Evolutionary conservation across 192 early-diverging fungal genomes (phyloP), one percentile per base, ranked within the genome.

Genomic region (Phlyctochytrium bullatum): DNA sequence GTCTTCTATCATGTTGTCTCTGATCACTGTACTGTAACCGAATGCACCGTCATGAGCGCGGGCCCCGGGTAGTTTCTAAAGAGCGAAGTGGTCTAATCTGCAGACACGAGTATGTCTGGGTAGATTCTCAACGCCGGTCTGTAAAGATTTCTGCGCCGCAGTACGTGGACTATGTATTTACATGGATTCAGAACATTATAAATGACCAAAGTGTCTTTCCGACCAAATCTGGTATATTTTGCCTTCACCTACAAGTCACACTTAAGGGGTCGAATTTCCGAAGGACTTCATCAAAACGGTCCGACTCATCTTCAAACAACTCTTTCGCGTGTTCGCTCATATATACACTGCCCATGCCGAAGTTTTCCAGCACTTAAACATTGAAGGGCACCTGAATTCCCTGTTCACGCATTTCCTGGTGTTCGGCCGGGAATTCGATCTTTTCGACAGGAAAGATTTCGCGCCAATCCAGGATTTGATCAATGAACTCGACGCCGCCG

Each of bases 391-490:
- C 70, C 86, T 97, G 65, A 98, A 98, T 83, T 92, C 96, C 1
- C 79, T 98, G 16, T 95, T 96, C 87, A 92, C 96, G 0, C 95
- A 98, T 69, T 92, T 98, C 74, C 84, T 93, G 34, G 91, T 91
- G 12, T 98, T 98, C 79, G 87, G 87, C 27, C 86, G 86, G 65
- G 94, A 95, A 72, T 98, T 96, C 83, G 94, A 96, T 66, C 78
- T 97, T 34, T 62, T 98, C 36, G 95, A 97, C 57, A 90, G 90
- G 71, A 96, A 94, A 79, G 96, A 98, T 59, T 74, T 91, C 63
- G 78, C 82, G 30, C 91, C 93, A 17, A 77, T 98, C 80, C 73
- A 77, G 31, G 92, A 94, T 24, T 79, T 96, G 34, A 90, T 95
- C 63, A 79, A 51, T 51, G 70, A 69, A 34, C 52, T 79, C 59